A percentile compares a stretch with the other conserved stretches of the same genome.
Evolutionary conservation across 352 stramenopile genomes (phyloP).

Genomic region (Phytophthora ramorum): DNA sequence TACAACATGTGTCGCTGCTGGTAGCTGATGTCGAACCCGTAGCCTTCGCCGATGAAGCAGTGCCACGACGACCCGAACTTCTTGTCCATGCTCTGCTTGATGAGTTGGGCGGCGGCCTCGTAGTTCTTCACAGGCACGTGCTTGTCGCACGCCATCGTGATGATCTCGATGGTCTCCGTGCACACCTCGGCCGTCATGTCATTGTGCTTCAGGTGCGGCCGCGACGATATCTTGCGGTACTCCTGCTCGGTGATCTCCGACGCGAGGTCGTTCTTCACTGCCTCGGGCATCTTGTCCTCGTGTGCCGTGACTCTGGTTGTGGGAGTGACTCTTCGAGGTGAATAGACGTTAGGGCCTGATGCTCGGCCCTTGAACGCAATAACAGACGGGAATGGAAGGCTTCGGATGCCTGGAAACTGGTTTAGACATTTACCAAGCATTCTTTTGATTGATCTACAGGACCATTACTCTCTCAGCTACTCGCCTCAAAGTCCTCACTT

Average conservation of each 20-base stretch:
- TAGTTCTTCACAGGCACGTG: conserved; percentile 95
- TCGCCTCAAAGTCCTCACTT: conserved; percentile 3
- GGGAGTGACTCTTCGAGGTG: conserved; percentile 20
- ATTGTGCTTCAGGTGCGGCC: conserved; percentile 82
- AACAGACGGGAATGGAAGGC: not conserved
- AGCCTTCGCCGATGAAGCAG: conserved; percentile 96
- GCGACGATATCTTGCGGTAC: conserved; percentile 88
- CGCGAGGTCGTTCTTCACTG: conserved; percentile 47
- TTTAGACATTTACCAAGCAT: not conserved
- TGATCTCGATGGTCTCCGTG: conserved; percentile 95
- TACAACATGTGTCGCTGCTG: conserved; percentile 97
- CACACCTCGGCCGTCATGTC: conserved; percentile 95
- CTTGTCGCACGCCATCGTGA: conserved; percentile 97
- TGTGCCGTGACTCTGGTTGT: not conserved
- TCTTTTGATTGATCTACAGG: not conserved
- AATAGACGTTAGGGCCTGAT: not conserved
- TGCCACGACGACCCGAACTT: conserved; percentile 97
- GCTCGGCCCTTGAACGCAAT: not conserved
- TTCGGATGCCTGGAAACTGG: too few relatives aligned
- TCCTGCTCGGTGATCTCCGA: conserved; percentile 75
- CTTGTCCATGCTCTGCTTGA: conserved; percentile 98
- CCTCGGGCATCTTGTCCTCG: conserved; percentile 55
- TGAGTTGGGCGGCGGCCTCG: conserved; percentile 91
- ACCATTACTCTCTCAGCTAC: not conserved
- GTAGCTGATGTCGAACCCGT: conserved; percentile 97